Percentiles rank a stretch among this genome's conserved stretches.
phyloP scores from a whole-genome alignment of 1,284 basidiomycete genomes.

The Ceratobasidium sp. region DNA sequence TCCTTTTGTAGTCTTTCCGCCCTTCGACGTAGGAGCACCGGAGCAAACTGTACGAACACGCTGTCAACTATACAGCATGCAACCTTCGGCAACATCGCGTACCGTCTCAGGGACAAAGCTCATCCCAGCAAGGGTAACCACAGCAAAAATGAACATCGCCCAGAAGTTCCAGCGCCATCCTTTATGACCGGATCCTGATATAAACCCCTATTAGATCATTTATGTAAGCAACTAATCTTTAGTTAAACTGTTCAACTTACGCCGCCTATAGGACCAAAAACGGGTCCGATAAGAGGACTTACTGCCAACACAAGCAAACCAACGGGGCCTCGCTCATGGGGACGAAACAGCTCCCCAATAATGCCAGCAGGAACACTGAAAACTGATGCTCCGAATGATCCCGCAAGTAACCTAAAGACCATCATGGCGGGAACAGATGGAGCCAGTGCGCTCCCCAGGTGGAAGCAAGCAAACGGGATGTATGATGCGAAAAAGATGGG shows the following conservation, averaged over 20 bases:
- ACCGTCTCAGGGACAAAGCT: slow-evolving; percentile 54
- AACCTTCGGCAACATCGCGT: slow-evolving; percentile 31
- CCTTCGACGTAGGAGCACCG: slow-evolving; percentile 67
- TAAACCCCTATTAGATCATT: slow-evolving; percentile 3
- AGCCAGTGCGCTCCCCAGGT: slow-evolving; percentile 68
- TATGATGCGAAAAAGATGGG: slow-evolving; percentile 65
- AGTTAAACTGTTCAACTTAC: not conserved
- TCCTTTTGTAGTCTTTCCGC: slow-evolving; percentile 59
- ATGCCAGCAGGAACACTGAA: slow-evolving; percentile 68
- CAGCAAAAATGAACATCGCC: slow-evolving; percentile 68
- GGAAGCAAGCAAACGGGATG: slow-evolving; percentile 65
- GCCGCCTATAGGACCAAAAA: slow-evolving; percentile 69
- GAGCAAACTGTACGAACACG: slow-evolving; percentile 60
- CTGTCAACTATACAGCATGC: not conserved
- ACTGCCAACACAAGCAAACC: slow-evolving; percentile 64
- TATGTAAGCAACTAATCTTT: not conserved
- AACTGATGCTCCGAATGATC: slow-evolving; percentile 62
- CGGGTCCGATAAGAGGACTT: slow-evolving; percentile 77
- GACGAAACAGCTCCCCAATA: slow-evolving; percentile 67
- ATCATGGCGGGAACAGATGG: slow-evolving; percentile 67
- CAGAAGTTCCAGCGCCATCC: slow-evolving; percentile 78
- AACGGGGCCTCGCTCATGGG: slow-evolving; percentile 65
- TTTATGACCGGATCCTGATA: slow-evolving; percentile 50
- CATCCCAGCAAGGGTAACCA: slow-evolving; percentile 54
- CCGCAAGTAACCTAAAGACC: slow-evolving; percentile 64